Conservation (phyloP, 805 yeast genomes). For the Saccharomycopsis oosterbeekiorum region DNA sequence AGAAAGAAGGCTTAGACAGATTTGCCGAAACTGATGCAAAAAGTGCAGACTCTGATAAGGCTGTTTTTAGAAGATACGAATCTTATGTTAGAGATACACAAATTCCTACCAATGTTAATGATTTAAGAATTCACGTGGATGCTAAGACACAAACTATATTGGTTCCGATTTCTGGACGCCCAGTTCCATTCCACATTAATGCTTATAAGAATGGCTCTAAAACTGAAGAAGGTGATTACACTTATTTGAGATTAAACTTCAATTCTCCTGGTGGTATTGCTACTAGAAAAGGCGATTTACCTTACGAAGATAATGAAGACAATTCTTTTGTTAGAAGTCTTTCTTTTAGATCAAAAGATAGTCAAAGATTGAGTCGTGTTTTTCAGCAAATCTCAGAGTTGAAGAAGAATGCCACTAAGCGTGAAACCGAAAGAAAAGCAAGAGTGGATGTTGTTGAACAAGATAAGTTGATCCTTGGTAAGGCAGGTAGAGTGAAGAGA, state of each 20-base stretch:
- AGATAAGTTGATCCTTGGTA: slow-evolving; percentile 74
- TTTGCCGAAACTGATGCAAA: slow-evolving; percentile 72
- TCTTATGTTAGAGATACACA: slow-evolving; percentile 91
- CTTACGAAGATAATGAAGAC: slow-evolving; percentile 82
- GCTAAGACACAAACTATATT: slow-evolving; percentile 79
- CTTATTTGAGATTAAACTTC: slow-evolving; percentile 82
- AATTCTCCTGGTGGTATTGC: slow-evolving; percentile 82
- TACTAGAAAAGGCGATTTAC: slow-evolving; percentile 66
- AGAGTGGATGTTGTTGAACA: slow-evolving; percentile 92
- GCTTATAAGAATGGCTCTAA: slow-evolving; percentile 90
- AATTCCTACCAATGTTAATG: slow-evolving; percentile 74
- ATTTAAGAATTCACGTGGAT: slow-evolving; percentile 80
- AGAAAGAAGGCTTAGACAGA: slow-evolving; percentile 76
- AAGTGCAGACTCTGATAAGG: slow-evolving; percentile 41
- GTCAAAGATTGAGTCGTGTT: slow-evolving; percentile 83
- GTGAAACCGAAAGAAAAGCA: slow-evolving; percentile 84
- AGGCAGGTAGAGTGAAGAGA: slow-evolving; percentile 75
- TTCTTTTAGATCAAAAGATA: slow-evolving; percentile 82
- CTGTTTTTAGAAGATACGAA: slow-evolving; percentile 85
- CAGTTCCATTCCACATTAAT: slow-evolving; percentile 95
- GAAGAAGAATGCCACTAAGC: slow-evolving; percentile 82
- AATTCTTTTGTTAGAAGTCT: slow-evolving; percentile 81
- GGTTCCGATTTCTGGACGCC: slow-evolving; percentile 88
- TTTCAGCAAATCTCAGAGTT: slow-evolving; percentile 83
- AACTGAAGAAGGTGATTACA: slow-evolving; percentile 92